Base-by-base conservation (phyloP, 805 yeast genomes). In the Yarrowia sp. region DNA sequence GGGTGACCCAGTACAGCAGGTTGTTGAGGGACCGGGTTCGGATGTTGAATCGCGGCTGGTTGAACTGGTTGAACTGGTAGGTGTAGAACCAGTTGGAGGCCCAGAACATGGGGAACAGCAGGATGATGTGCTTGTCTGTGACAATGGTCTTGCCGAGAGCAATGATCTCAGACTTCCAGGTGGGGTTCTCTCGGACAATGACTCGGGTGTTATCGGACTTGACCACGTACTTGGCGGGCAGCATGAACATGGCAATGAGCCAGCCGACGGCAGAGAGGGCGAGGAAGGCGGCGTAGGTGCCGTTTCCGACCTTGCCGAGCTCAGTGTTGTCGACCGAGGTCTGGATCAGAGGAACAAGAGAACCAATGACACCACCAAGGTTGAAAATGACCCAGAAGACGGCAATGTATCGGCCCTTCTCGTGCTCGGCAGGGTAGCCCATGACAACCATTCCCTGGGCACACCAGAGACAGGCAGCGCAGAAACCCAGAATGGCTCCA, bases 71-170 rank as follows among this genome's bases (percentile, higher is more conserved):
- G 73, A 84, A 86, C 77, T 87, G 89, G 76, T 87, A 87, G 56
- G 89, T 84, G 80, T 86, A 86, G 79, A 86, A 87, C 87, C 87
- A 87, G 79, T 87, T 87, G 45, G 89, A 85, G 38, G 87, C 82
- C 72, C 85, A 83, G 75, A 86, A 87, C 84, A 85, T 82, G 90
- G 90, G 63, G 81, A 87, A 83, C 75, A 86, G 73, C 35, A 83
- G 75, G 59, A 82, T 74, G 65, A 86, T 83, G 74, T 77, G 79
- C 59, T 85, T 85, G 72, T 83, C 83, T 32, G 70, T 71, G 67
- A 72, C 74, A 70, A 84, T 78, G 61, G 81, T 76, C 52, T 74
- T 73, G 70, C 75, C 75, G 72, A 85, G 78, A 55, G 80, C 85
- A 15, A 72, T 69, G 53, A 85, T 67, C 73, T 86, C 89, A 26